These are phyloP conservation scores for Haplographium delicatum DNA, from an alignment of 495 filamentous ascomycete species.

Conservation along the genomic window DNA sequence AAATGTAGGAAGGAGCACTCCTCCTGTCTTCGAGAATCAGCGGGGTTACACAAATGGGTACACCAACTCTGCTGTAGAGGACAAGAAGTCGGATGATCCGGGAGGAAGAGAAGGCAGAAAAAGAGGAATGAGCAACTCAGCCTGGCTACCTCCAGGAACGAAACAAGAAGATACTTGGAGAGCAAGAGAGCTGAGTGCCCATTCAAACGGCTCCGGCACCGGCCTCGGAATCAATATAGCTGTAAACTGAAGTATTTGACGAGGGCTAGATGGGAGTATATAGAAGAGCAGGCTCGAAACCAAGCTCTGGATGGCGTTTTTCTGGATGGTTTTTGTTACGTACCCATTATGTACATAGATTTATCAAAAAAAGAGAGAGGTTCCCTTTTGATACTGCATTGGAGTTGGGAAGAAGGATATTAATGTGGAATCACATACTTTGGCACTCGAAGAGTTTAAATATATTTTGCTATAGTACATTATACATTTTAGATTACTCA, in stretches of 20 bases:
- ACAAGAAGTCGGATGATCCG: conserved; percentile 59
- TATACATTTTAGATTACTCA: too few species aligned
- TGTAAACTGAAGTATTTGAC: background rate
- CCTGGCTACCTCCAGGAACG: conserved; percentile 68
- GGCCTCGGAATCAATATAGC: conserved; percentile 1
- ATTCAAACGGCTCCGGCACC: too few species aligned
- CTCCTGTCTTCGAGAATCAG: conserved; percentile 31
- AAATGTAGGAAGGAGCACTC: conserved; percentile 1
- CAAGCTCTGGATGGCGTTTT: conserved; percentile 2
- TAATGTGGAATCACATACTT: too few species aligned
- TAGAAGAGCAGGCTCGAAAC: background rate
- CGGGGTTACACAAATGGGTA: conserved; percentile 20
- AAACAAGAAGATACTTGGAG: conserved; percentile 80
- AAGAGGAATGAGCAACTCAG: conserved; percentile 52
- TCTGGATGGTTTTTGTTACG: too few species aligned
- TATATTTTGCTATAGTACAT: too few species aligned
- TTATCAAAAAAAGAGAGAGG: too few species aligned
- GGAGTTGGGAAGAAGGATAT: too few species aligned
- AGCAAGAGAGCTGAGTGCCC: conserved; percentile 37
- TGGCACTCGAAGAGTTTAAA: too few species aligned
- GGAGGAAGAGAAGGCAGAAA: conserved; percentile 43
- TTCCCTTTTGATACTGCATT: too few species aligned
- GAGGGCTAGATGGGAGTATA: background rate
- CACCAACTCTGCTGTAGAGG: conserved; percentile 32
- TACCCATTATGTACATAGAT: too few species aligned